Evolutionary conservation across 140 eudicot species (phyloP).

Genomic region (Oenanthe javanica): DNA sequence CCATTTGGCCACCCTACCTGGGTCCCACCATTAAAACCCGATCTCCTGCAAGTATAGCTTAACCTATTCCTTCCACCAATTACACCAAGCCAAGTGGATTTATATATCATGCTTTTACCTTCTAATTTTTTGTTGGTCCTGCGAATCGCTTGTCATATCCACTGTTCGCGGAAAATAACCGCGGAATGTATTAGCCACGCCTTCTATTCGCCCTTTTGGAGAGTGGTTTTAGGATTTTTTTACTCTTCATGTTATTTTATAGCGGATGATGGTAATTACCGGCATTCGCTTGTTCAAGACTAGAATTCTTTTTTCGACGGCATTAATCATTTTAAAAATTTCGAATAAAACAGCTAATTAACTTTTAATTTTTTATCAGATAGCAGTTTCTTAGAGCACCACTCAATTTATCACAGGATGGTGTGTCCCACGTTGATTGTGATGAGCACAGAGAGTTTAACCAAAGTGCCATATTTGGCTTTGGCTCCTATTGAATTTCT

Average conservation of each 20-base stretch:
- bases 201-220: no score
- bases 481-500: slow-evolving; percentile 6
- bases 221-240: no score
- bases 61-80: slow-evolving; percentile 24
- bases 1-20: slow-evolving; percentile 30
- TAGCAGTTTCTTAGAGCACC: not conserved
- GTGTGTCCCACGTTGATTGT: slow-evolving; percentile 21
- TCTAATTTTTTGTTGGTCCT: not conserved
- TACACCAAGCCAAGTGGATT: slow-evolving; percentile 19
- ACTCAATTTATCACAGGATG: not conserved
- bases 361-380: no score
- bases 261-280: no score
- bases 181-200: no score
- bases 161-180: no score
- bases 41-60: not conserved
- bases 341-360: no score
- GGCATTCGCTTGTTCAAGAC: no score
- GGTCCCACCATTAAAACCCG: not conserved
- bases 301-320: no score
- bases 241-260: no score
- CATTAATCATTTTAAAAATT: no score
- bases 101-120: slow-evolving; percentile 8
- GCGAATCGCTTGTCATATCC: no score
- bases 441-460: slow-evolving; percentile 6
- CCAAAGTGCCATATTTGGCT: slow-evolving; percentile 19